phyloP scores from a whole-genome alignment of 75 land plant species.

The Selaginella tamariscina region DNA sequence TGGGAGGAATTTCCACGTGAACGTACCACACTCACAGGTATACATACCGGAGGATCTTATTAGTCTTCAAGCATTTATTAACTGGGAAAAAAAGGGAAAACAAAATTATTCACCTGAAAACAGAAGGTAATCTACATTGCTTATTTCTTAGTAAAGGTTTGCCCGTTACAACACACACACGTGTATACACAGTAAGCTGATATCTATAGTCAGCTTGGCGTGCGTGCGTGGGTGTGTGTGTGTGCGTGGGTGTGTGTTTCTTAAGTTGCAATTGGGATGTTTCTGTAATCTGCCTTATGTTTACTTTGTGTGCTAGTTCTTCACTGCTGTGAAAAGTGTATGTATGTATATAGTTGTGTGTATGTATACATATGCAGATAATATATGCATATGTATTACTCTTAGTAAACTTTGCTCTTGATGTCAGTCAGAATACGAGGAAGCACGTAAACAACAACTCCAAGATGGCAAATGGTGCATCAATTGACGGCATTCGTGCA shows the following conservation, averaged over 20 bases:
- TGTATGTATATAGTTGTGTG: no score
- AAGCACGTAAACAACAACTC: constrained; percentile 63
- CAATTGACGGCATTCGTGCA: constrained; percentile 46
- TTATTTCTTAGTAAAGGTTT: neutral
- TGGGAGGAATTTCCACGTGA: constrained; percentile 59
- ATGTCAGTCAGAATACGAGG: constrained; percentile 74
- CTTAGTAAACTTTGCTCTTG: constrained; percentile 15
- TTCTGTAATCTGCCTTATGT: no score
- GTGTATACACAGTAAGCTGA: no score
- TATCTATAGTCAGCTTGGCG: no score
- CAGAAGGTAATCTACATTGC: constrained; percentile 51
- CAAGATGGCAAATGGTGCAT: constrained; percentile 60
- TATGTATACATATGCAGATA: no score
- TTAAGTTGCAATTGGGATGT: no score
- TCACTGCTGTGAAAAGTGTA: no score
- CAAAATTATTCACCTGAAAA: constrained; percentile 61
- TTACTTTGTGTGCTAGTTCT: no score
- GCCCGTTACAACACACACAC: no score
- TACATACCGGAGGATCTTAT: constrained; percentile 87
- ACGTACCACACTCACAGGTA: constrained; percentile 31
- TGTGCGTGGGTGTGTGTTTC: no score
- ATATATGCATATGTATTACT: no score
- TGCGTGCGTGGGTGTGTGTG: no score
- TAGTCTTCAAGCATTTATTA: constrained; percentile 71
- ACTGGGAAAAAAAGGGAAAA: constrained; percentile 96